Evolutionary conservation across 331 rosid species (phyloP), one percentile per base, ranked within the genome.

Genomic region (Saraca asoca): DNA sequence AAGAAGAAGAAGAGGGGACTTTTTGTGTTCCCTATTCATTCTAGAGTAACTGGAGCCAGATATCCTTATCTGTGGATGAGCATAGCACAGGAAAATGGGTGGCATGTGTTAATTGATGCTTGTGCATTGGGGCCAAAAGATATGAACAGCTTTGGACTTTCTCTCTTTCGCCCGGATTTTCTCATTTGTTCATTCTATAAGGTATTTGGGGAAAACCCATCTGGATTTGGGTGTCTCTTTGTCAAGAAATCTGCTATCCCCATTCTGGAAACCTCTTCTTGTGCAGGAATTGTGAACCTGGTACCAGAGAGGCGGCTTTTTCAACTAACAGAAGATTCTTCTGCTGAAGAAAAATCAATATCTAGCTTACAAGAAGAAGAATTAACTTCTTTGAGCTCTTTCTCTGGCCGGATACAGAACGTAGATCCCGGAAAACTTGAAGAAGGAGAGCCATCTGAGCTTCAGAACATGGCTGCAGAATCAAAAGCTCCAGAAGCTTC

Each of bases 81-180:
- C 39, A 66, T 87, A 42, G 98, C 98, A 2, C 94, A 89, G 71
- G 98, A 93, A 41, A 85, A 93, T 58, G 91, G 88, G 18, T 93
- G 96, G 96, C 88, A 92, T 73, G 84, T 89, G 6, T 63, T 92
- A 72, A 80, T 92, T 29, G 98, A 92, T 76, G 96, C 93, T 49
- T 92, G 96, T 79, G 95, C 91, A 62, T 69, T 89, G 43, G 96
- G 96, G 19, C 93, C 98, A 4, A 92, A 92, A 66, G 96, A 92
- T 58, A 92, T 82, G 98, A 93, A 89, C 58, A 80, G 91, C 78
- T 81, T 92, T 19, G 98, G 91, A 68, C 85, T 92, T 38, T 92
- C 91, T 16, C 81, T 92, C 42, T 79, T 83, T 60, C 88, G 80
- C 41, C 98, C 96, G 2, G 98, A 89, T 13, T 92, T 89, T 62